phyloP scores from a whole-genome alignment of 495 filamentous ascomycete species.

The Penicillium fimorum region DNA sequence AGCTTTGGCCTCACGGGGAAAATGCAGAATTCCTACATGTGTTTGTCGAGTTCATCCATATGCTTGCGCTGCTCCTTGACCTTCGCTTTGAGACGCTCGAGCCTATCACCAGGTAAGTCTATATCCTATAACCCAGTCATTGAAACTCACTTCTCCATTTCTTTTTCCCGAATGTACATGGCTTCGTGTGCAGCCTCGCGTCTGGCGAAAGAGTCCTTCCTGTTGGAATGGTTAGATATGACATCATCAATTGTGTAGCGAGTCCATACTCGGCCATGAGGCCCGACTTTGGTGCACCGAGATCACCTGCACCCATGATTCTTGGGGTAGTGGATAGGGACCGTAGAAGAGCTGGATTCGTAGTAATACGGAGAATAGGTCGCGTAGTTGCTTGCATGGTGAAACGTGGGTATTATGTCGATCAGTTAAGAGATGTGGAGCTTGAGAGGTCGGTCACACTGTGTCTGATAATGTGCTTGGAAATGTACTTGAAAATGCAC shows the following conservation, averaged over 20 bases:
- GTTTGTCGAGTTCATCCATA: conserved; percentile 72
- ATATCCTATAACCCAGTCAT: neutral
- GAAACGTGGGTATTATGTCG: conserved; percentile 6
- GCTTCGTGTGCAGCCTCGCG: conserved; percentile 83
- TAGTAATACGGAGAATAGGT: conserved; percentile 46
- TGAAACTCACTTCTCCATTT: conserved; percentile 66
- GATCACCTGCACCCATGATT: conserved; percentile 61
- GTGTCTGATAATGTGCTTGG: neutral
- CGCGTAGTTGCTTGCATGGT: conserved; percentile 44
- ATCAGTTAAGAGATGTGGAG: conserved; percentile 6
- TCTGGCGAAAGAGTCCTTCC: conserved; percentile 78
- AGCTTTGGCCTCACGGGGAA: neutral
- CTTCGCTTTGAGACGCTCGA: conserved; percentile 65
- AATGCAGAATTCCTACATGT: conserved; percentile 58
- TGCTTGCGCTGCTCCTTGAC: conserved; percentile 70
- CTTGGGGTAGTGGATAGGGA: conserved; percentile 57
- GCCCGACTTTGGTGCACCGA: conserved; percentile 53
- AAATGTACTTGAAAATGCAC: neutral
- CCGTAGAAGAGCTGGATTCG: conserved; percentile 40
- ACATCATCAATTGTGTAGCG: conserved; percentile 23
- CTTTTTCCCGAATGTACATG: conserved; percentile 68
- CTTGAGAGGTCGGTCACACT: neutral
- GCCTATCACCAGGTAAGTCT: conserved; percentile 28
- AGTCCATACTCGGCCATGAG: conserved; percentile 41
- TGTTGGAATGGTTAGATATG: conserved; percentile 13